Conservation (phyloP, 805 yeast species). For the Teunomyces gatunensis region DNA sequence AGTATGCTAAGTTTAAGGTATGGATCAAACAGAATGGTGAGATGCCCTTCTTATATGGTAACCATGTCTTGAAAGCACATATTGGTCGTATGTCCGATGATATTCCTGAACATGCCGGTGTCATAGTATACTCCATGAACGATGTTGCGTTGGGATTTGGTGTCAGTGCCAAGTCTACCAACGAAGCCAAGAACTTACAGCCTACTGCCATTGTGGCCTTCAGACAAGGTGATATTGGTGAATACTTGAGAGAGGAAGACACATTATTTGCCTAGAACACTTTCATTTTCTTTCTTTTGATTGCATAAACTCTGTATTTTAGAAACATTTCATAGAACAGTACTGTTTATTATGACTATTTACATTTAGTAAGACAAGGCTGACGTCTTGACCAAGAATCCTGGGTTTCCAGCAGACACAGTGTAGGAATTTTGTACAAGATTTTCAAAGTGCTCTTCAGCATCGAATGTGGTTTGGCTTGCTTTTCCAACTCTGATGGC, state of each 20-base stretch:
- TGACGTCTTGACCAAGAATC: conserved; percentile 30
- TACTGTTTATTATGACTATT: conserved; percentile 1
- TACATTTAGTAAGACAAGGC: conserved; percentile 15
- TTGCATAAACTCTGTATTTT: conserved; percentile 3
- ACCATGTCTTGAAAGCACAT: conserved; percentile 94
- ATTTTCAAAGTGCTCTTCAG: conserved; percentile 26
- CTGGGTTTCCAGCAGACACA: conserved; percentile 42
- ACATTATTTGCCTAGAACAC: conserved; percentile 73
- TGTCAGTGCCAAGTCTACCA: conserved; percentile 86
- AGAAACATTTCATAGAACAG: conserved; percentile 2
- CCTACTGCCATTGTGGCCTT: conserved; percentile 95
- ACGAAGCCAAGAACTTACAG: conserved; percentile 81
- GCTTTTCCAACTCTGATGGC: conserved; percentile 12
- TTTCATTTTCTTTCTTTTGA: background rate
- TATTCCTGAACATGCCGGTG: conserved; percentile 97
- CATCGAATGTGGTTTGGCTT: conserved; percentile 13
- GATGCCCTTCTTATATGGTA: conserved; percentile 97
- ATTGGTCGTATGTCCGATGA: conserved; percentile 96
- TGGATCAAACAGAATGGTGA: conserved; percentile 98
- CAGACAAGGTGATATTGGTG: conserved; percentile 97
- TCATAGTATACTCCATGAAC: conserved; percentile 83
- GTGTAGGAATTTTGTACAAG: conserved; percentile 28
- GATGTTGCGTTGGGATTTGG: conserved; percentile 96
- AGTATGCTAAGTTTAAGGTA: conserved; percentile 86
- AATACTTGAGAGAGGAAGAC: conserved; percentile 96